Evolutionary conservation across 257 asterid species (phyloP).

Genomic region (Craterostigma plantagineum): DNA sequence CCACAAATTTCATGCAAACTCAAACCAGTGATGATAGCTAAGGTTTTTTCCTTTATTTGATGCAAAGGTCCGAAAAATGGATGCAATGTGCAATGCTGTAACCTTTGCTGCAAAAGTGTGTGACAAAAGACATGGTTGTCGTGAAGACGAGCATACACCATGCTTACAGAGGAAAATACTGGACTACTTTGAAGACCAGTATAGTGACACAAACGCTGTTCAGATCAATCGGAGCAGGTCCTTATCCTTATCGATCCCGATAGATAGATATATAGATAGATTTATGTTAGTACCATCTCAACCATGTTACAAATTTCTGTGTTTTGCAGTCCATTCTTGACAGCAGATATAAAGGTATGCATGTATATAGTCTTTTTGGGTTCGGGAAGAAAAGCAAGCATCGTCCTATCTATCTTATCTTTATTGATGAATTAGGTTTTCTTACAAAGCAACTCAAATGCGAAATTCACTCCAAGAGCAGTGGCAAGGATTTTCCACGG

Average conservation of each 20-base stretch:
- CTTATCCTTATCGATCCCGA: constrained; percentile 1
- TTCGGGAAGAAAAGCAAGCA: not conserved
- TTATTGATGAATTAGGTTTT: constrained; percentile 48
- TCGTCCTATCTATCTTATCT: not conserved
- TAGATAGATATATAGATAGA: not conserved
- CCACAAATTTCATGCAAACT: no score
- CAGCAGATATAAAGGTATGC: constrained; percentile 77
- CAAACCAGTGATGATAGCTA: no score
- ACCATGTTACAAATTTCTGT: constrained; percentile 13
- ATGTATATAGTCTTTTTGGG: not conserved
- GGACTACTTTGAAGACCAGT: constrained; percentile 48
- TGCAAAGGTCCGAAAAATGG: constrained; percentile 56
- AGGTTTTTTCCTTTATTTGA: constrained; percentile 7
- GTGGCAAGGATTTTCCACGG: constrained; percentile 90
- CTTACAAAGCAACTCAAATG: constrained; percentile 64
- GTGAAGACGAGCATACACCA: constrained; percentile 41
- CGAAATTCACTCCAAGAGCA: constrained; percentile 82
- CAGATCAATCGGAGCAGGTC: constrained; percentile 54
- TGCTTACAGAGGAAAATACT: constrained; percentile 53
- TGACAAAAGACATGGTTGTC: constrained; percentile 45
- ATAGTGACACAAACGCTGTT: constrained; percentile 23
- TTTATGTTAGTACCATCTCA: not conserved
- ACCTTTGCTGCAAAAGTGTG: constrained; percentile 45
- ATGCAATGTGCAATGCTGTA: constrained; percentile 50
- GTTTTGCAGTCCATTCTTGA: constrained; percentile 61